Conservation (phyloP, 2,329 filamentous ascomycete genomes). For the Claviceps fusiformis region DNA sequence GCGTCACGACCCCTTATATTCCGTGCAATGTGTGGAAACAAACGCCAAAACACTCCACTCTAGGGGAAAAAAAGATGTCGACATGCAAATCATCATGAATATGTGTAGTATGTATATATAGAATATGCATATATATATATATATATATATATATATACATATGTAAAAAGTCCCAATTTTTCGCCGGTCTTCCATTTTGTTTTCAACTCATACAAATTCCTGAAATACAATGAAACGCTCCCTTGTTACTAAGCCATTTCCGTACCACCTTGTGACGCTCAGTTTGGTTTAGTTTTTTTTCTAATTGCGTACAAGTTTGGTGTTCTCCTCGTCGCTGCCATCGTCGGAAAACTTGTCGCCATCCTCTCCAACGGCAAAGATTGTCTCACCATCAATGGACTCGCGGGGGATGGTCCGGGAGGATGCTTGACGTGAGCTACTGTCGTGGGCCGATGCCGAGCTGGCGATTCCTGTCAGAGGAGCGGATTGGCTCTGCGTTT, state of each 20-base stretch:
- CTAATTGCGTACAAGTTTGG: conserved; percentile 28
- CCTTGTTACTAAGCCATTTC: not conserved
- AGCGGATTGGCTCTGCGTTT: conserved; percentile 13
- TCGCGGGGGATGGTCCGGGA: conserved; percentile 32
- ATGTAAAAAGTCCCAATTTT: not conserved
- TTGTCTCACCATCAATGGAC: conserved; percentile 73
- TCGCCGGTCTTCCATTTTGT: not conserved
- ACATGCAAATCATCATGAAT: not conserved
- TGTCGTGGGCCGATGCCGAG: conserved; percentile 13
- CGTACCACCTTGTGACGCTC: not conserved
- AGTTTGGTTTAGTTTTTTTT: conserved; percentile 2
- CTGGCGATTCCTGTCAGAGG: conserved; percentile 14
- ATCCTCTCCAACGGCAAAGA: conserved; percentile 86
- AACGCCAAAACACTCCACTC: not conserved
- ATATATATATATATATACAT: not conserved
- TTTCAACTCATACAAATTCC: not conserved
- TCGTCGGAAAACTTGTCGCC: conserved; percentile 72
- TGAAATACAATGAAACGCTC: not conserved
- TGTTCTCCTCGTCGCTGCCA: conserved; percentile 40
- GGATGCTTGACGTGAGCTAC: conserved; percentile 9
- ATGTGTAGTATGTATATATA: too few species aligned
- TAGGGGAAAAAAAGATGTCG: not conserved
- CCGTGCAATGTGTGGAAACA: not conserved
- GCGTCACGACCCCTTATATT: too few species aligned
- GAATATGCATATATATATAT: not conserved